Conservation (phyloP, 306 rosid genomes). For the Rosa lucieae region DNA sequence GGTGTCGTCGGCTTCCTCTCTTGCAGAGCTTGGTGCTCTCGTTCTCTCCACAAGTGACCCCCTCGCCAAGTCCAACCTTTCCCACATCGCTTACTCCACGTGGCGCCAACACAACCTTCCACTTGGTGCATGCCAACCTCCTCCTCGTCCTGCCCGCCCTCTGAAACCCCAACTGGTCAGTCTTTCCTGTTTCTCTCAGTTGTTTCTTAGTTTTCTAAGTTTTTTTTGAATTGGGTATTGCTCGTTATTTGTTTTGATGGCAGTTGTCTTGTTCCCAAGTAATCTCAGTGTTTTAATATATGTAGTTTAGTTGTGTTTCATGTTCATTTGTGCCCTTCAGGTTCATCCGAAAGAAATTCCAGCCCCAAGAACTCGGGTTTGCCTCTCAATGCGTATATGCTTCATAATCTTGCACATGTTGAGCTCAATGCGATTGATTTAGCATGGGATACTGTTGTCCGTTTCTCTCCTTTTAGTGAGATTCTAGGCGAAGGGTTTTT, state of each 20-base stretch:
- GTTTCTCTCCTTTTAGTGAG: conserved; percentile 72
- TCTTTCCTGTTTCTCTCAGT: not conserved
- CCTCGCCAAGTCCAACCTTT: conserved; percentile 60
- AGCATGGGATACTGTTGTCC: conserved; percentile 97
- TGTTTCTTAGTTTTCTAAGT: not conserved
- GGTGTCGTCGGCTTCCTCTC: conserved; percentile 48
- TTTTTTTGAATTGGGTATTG: not conserved
- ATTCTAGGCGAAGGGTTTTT: conserved; percentile 84
- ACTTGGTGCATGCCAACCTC: conserved; percentile 56
- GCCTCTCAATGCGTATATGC: conserved; percentile 94
- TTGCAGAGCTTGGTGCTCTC: conserved; percentile 78
- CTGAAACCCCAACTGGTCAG: conserved; percentile 57
- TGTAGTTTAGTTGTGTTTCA: not conserved
- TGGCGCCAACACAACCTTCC: conserved; percentile 74
- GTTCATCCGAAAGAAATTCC: conserved; percentile 90
- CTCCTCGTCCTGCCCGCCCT: conserved; percentile 49
- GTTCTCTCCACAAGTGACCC: conserved; percentile 84
- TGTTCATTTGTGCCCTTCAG: conserved; percentile 34
- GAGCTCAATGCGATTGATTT: conserved; percentile 96
- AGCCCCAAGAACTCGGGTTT: conserved; percentile 77
- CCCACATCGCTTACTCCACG: conserved; percentile 73
- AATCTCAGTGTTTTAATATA: not conserved
- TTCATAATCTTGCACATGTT: conserved; percentile 92
- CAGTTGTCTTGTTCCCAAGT: no score
- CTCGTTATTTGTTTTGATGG: no score